Evolutionary conservation across 139 green algal species (phyloP).

Genomic region (Marvania coccoides): DNA sequence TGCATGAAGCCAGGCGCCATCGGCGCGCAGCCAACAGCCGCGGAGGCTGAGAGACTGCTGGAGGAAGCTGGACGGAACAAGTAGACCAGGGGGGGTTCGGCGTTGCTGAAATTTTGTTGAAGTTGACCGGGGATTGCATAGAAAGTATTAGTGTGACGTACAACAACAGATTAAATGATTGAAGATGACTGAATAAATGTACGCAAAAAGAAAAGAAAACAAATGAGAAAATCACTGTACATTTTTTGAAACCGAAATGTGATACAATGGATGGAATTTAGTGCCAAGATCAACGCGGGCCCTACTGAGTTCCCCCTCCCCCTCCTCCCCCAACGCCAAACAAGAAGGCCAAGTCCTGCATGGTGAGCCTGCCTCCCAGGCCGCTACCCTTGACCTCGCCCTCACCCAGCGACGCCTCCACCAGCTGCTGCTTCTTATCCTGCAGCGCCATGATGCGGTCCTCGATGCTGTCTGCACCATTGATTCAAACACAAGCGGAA

Average conservation of each 20-base stretch:
- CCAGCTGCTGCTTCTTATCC: conserved; percentile 53
- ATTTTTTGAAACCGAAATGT: not conserved
- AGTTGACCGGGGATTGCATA: no score
- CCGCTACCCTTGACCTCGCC: not conserved
- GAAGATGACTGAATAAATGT: no score
- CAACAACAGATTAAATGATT: no score
- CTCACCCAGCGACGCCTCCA: conserved; percentile 48
- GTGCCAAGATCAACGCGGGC: not conserved
- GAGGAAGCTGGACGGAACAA: not conserved
- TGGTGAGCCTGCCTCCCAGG: conserved; percentile 28
- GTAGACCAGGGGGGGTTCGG: not conserved
- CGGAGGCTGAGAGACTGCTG: conserved; percentile 48
- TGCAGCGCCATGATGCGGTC: conserved; percentile 71
- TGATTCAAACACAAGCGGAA: no score
- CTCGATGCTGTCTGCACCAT: conserved; percentile 69
- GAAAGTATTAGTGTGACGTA: no score
- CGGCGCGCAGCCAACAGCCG: conserved; percentile 52
- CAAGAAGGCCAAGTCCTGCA: conserved; percentile 50
- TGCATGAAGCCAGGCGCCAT: conserved; percentile 67
- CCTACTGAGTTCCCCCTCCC: not conserved
- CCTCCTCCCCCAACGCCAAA: conserved; percentile 15
- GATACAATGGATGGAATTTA: not conserved
- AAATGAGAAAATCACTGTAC: not conserved
- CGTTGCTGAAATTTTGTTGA: no score
- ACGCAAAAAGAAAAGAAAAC: not conserved